Base-by-base conservation (phyloP, 768 basidiomycete genomes). In the Kwoniella botswanensis region DNA sequence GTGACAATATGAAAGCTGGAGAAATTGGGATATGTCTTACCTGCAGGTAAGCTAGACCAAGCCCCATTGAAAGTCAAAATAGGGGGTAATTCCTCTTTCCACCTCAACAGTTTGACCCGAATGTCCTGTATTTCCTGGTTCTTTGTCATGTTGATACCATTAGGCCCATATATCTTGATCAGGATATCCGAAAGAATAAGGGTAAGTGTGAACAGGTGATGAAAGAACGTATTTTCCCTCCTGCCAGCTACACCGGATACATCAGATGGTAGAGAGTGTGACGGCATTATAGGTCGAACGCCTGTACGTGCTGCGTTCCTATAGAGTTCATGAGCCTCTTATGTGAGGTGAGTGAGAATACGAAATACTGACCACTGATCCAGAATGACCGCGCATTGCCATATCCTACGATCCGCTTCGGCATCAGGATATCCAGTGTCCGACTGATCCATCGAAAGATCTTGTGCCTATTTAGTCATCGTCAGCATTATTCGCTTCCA, bases 281-380 rank as follows among this genome's bases (percentile, higher is more conserved):
- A 44, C 10, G 65, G 63, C 21, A 67, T 21, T n/a, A 71, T 74
- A 21, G 70, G 65, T 41, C 69, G 69, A 17, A 54, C 44, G 3
- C 73, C 73, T 18, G 54, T 65, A 13, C 64, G 29, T 15, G 72
- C 60, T 3, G 72, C 72, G 46, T 69, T 68, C 71, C 71, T 73
- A 46, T 22, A 21, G 15, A 55, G 1, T 13, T 26, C 24, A 50
- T 18, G 12, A 50, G 17, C 29, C 17, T 52, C 44, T 17, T 17
- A 41, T 55, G 11, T 15, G 2, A 7, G 7, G 29, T 54, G 57
- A 21, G 24, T 5, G 35, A 35, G 35, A 7, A 35, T 24, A 24
- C 43, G 18, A 18, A 21, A 18, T 9, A 56, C 68, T 22, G 11
- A 74, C 73, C 73, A 74, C 68, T 68, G 59, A 50, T 74, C 73